Evolutionary conservation across 495 filamentous ascomycete genomes (phyloP).

Genomic region (Coniosporium apollinis): DNA sequence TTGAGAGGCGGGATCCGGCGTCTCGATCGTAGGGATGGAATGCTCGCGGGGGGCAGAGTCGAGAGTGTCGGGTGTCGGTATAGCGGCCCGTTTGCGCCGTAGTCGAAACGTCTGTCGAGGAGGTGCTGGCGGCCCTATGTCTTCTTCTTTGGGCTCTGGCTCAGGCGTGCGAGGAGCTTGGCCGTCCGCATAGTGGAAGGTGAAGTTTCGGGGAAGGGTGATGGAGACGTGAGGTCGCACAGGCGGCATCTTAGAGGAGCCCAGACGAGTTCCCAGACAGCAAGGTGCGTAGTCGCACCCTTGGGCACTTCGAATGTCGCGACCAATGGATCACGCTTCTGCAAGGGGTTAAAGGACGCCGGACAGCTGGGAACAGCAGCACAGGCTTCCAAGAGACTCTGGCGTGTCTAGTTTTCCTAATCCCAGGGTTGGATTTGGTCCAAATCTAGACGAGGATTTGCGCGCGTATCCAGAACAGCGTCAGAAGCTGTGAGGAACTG

Average conservation of each 20-base stretch:
- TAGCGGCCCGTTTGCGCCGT: constrained; percentile 23
- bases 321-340: no score
- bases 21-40: constrained; percentile 44
- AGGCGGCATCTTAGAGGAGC: constrained; percentile 13
- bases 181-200: constrained; percentile 37
- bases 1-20: constrained; percentile 22
- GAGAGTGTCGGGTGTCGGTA: constrained; percentile 22
- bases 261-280: no score
- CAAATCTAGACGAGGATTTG: no score
- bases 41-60: constrained; percentile 8
- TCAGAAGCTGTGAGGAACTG: no score
- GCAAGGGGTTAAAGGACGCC: no score
- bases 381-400: no score
- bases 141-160: constrained; percentile 26
- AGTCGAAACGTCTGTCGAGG: constrained; percentile 35
- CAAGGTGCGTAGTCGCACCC: no score
- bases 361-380: no score
- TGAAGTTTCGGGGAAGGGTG: constrained; percentile 49
- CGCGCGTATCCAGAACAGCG: no score
- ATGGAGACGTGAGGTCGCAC: constrained; percentile 38
- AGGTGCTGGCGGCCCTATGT: constrained; percentile 31
- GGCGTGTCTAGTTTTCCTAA: no score
- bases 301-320: no score
- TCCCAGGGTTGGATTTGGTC: no score
- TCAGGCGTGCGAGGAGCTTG: constrained; percentile 44